phyloP scores from a whole-genome alignment of 371 early-diverging fungal species.

The Mucor velutinosus region DNA sequence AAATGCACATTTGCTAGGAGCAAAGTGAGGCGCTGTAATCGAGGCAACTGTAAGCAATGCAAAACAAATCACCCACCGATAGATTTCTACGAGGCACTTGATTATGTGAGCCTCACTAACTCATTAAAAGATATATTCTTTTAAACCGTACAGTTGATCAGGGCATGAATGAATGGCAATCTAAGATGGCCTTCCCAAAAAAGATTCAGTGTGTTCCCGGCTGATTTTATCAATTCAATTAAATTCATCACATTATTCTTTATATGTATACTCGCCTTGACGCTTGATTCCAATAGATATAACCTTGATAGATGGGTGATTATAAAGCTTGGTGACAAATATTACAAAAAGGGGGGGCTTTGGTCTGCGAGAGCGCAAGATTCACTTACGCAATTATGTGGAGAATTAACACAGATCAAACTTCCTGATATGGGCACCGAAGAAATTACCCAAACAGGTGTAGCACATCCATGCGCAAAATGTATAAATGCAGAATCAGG shows the following conservation, averaged over 20 bases:
- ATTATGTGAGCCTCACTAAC: not conserved
- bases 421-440: not conserved
- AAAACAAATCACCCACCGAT: no score
- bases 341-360: not conserved
- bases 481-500: not conserved
- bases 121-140: not conserved
- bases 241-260: no score
- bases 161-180: not conserved
- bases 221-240: no score
- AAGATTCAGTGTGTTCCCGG: not conserved
- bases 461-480: not conserved
- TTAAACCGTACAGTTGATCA: not conserved
- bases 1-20: no score
- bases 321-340: no score
- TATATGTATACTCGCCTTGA: no score
- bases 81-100: no score
- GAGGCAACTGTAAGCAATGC: no score
- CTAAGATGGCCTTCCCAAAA: not conserved
- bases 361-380: not conserved
- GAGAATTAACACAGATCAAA: not conserved
- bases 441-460: not conserved
- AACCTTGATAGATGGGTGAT: no score
- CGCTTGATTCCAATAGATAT: no score
- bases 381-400: not conserved
- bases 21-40: no score